Percentiles rank a stretch among this genome's conserved stretches.
These are phyloP conservation scores for Fusarium falciforme DNA, from an alignment of 2,329 filamentous ascomycete species.

Conservation along the genomic window DNA sequence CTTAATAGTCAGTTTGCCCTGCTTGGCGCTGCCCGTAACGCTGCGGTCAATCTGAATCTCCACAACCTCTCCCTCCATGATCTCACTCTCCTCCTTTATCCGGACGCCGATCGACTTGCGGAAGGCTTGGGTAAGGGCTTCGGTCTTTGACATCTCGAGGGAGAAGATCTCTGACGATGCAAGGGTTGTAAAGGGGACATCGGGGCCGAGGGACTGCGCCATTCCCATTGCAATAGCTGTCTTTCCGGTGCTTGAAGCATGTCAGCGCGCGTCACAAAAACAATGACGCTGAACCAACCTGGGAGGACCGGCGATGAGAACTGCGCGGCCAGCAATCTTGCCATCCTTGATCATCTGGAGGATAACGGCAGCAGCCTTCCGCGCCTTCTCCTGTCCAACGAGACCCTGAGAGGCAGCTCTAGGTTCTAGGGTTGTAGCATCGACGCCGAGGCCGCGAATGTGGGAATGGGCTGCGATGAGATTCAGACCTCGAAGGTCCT, in stretches of 20 bases:
- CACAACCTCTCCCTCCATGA: constrained; percentile 98
- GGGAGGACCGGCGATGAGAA: constrained; percentile 93
- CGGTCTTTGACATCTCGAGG: constrained; percentile 99
- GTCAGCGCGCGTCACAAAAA: constrained; percentile 29
- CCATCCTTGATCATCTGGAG: constrained; percentile 99
- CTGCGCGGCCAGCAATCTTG: constrained; percentile 95
- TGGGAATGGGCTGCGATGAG: constrained; percentile 98
- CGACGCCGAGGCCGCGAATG: constrained; percentile 94
- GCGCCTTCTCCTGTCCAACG: constrained; percentile 95
- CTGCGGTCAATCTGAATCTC: constrained; percentile 99
- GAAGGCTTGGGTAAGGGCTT: constrained; percentile 98
- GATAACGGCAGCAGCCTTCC: constrained; percentile 95
- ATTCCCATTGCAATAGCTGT: constrained; percentile 99
- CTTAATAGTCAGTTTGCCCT: constrained; percentile 99
- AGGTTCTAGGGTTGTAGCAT: constrained; percentile 90
- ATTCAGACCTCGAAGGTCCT: constrained; percentile 95
- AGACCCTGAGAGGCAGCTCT: constrained; percentile 88
- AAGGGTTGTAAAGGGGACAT: constrained; percentile 96
- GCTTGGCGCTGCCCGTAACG: constrained; percentile 95
- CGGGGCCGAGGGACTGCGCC: constrained; percentile 92
- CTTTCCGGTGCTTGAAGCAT: constrained; percentile 82
- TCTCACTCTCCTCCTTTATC: constrained; percentile 99
- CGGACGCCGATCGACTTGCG: constrained; percentile 97
- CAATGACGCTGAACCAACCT: constrained; percentile 60
- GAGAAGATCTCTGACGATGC: constrained; percentile 98